Evolutionary conservation across 345 rosid genomes (phyloP).

Genomic region (Rhodamnia rubescens): DNA sequence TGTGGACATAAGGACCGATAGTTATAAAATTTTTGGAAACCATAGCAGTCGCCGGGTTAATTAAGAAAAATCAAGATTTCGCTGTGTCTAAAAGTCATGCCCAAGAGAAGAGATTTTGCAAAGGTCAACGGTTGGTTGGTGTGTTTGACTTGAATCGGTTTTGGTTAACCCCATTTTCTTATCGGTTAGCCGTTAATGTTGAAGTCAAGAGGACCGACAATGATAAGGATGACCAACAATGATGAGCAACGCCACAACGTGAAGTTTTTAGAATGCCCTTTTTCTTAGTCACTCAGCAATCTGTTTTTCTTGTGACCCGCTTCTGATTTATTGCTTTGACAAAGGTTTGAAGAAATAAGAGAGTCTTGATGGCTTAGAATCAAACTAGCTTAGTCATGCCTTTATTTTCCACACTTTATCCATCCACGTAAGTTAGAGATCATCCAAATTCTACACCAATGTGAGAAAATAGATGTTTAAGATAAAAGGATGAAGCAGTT

Average conservation of each 20-base stretch:
- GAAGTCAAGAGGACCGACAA: not conserved
- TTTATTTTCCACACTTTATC: not conserved
- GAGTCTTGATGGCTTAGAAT: not conserved
- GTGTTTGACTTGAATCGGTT: not conserved
- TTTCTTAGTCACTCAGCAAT: not conserved
- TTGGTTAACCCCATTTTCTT: not conserved
- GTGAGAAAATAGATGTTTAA: not conserved
- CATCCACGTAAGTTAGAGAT: not conserved
- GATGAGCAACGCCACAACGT: not conserved
- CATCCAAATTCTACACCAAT: not conserved
- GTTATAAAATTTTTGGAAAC: no score
- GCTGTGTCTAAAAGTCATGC: not conserved
- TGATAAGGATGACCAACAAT: not conserved
- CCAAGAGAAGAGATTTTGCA: not conserved
- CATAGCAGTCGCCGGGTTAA: fast-evolving
- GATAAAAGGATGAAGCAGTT: no score
- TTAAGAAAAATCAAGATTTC: not conserved
- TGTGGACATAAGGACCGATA: not conserved
- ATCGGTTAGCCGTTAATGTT: not conserved
- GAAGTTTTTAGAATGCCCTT: not conserved
- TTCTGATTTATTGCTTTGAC: not conserved
- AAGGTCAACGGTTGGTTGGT: not conserved
- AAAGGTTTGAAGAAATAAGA: not conserved
- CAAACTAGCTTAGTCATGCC: not conserved
- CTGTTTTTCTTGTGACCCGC: not conserved